These are phyloP conservation scores for Podospora pseudocomata DNA, from an alignment of 495 filamentous ascomycete genomes.

Conservation along the genomic window DNA sequence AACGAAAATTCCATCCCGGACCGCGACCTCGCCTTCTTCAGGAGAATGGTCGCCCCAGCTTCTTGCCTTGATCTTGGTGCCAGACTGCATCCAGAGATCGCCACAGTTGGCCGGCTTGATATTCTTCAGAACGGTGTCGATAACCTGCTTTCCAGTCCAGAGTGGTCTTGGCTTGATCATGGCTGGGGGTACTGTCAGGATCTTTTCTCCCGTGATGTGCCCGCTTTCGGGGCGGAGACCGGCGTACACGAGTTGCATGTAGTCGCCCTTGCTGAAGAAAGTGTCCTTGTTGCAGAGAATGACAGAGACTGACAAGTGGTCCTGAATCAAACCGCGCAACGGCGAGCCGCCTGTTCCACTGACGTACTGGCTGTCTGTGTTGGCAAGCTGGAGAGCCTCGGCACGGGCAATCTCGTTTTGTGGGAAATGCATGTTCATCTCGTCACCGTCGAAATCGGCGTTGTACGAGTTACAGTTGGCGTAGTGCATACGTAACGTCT, in stretches of 20 bases:
- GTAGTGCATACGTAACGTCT: constrained; percentile 99
- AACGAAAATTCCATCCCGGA: constrained; percentile 83
- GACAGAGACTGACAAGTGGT: constrained; percentile 94
- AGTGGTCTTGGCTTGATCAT: constrained; percentile 73
- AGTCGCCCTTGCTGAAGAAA: constrained; percentile 85
- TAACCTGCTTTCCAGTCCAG: constrained; percentile 98
- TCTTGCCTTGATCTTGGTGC: constrained; percentile 69
- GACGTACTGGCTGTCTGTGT: constrained; percentile 96
- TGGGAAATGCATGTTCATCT: constrained; percentile 99
- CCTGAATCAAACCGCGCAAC: constrained; percentile 93
- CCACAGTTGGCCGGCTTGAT: constrained; percentile 71
- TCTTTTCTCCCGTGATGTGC: constrained; percentile 65
- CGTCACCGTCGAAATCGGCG: constrained; percentile 99
- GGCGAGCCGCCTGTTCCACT: constrained; percentile 92
- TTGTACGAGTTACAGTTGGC: constrained; percentile 99
- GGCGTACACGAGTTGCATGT: constrained; percentile 86
- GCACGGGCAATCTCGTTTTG: constrained; percentile 92
- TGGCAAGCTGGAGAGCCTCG: constrained; percentile 86
- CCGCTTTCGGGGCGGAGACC: constrained; percentile 85
- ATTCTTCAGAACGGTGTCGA: constrained; percentile 90
- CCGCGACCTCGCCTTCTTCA: constrained; percentile 73
- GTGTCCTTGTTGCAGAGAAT: constrained; percentile 87
- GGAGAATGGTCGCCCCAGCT: constrained; percentile 58
- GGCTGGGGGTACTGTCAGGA: constrained; percentile 74
- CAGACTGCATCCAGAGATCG: constrained; percentile 74